phyloP scores from a whole-genome alignment of 1,139 yeast genomes.

The Blastobotrys arbuscula region DNA sequence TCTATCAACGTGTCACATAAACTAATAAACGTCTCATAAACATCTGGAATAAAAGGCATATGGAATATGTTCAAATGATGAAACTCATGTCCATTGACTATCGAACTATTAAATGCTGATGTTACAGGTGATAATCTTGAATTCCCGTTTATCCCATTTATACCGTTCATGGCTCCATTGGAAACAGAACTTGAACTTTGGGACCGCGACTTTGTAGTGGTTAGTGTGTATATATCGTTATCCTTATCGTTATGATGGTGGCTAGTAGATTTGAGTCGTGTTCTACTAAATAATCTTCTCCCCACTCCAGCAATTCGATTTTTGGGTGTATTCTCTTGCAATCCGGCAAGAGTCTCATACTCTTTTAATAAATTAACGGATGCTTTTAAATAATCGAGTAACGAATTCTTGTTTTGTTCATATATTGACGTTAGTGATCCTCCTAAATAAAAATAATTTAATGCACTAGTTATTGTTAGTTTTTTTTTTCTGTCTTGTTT shows the following conservation, averaged over 20 bases:
- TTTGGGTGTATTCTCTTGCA: conserved; percentile 19
- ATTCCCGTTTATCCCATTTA: too few relatives aligned
- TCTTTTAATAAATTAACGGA: conserved; percentile 24
- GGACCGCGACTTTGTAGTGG: neutral
- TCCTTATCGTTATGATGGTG: conserved; percentile 8
- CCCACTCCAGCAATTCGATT: conserved; percentile 26
- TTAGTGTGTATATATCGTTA: conserved; percentile 5
- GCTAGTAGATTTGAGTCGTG: conserved; percentile 20
- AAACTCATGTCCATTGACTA: conserved; percentile 17
- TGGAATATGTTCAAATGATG: conserved; percentile 23
- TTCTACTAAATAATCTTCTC: conserved; percentile 22
- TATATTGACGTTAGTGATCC: conserved; percentile 24
- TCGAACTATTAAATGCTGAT: conserved; percentile 6
- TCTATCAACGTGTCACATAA: conserved; percentile 28
- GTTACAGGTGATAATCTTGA: conserved; percentile 6
- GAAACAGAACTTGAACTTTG: conserved; percentile 1
- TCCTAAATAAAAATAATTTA: conserved; percentile 25
- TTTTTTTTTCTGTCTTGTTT: neutral
- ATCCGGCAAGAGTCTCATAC: conserved; percentile 22
- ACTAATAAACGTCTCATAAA: conserved; percentile 28
- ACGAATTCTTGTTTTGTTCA: conserved; percentile 17
- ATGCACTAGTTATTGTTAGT: conserved; percentile 13
- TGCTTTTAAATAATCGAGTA: conserved; percentile 21
- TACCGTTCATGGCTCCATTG: neutral
- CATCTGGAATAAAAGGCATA: conserved; percentile 30